These are phyloP conservation scores for Amanita phalloides DNA, from an alignment of 768 basidiomycete genomes.

Conservation along the genomic window DNA sequence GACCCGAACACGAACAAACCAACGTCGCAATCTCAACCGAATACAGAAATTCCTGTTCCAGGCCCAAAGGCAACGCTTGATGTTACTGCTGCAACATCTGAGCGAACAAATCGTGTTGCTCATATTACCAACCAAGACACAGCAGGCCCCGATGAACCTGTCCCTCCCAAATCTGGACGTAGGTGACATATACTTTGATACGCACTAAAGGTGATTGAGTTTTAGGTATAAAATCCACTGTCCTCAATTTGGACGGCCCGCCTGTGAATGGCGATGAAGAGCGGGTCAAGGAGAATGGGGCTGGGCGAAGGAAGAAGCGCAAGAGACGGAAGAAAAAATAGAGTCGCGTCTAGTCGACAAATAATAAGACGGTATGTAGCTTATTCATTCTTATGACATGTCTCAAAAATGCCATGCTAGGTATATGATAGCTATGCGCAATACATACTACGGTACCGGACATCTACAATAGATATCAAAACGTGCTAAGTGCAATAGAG, in stretches of 20 bases:
- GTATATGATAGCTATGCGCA: not conserved
- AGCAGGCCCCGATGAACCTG: not conserved
- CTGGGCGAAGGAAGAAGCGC: constrained; percentile 36
- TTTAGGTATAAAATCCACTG: constrained; percentile 22
- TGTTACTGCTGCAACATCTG: not conserved
- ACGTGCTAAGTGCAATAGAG: not conserved
- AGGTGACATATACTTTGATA: not conserved
- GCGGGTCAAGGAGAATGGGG: constrained; percentile 17
- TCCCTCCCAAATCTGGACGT: not conserved
- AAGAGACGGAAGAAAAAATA: constrained; percentile 44
- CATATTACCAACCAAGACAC: not conserved
- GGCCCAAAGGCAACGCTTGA: not conserved
- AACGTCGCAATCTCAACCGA: not conserved
- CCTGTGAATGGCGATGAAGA: constrained; percentile 25
- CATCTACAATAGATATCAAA: not conserved
- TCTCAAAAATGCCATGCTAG: not conserved
- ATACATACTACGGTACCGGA: not conserved
- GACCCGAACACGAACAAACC: not conserved
- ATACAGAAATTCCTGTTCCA: not conserved
- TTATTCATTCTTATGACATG: not conserved
- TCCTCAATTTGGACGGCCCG: constrained; percentile 48
- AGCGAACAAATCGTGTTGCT: not conserved
- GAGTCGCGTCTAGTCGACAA: not conserved
- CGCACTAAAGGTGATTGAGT: not conserved
- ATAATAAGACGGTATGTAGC: not conserved